These are phyloP conservation scores for Knufia petricola DNA, from an alignment of 2,329 filamentous ascomycete genomes.

Conservation along the genomic window DNA sequence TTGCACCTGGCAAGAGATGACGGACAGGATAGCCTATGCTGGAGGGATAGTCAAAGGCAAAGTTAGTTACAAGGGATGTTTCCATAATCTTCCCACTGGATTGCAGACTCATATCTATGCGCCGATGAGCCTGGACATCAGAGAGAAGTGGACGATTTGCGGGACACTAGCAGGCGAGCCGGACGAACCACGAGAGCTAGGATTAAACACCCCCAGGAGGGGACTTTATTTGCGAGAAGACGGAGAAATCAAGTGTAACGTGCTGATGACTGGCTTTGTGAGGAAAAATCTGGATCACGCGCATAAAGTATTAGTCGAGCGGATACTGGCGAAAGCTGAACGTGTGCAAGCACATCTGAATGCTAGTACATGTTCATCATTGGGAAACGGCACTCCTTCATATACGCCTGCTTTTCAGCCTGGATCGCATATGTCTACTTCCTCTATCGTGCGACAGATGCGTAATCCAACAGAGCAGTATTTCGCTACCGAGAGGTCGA, in stretches of 20 bases:
- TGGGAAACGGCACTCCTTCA: constrained; percentile 7
- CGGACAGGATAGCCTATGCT: constrained; percentile 64
- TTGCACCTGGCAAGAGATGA: constrained; percentile 69
- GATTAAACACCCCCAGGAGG: constrained; percentile 52
- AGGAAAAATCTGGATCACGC: constrained; percentile 73
- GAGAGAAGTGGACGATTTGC: constrained; percentile 65
- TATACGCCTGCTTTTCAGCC: constrained; percentile 15
- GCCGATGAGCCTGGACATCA: constrained; percentile 69
- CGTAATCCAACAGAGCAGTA: neutral
- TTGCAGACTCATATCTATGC: constrained; percentile 78
- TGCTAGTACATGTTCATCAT: constrained; percentile 10
- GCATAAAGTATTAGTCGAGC: constrained; percentile 59
- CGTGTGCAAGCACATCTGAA: constrained; percentile 26
- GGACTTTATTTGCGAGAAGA: constrained; percentile 80
- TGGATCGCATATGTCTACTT: constrained; percentile 17
- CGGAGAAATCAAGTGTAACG: constrained; percentile 70
- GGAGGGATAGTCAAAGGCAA: constrained; percentile 55
- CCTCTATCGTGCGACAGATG: neutral
- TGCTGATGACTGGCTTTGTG: constrained; percentile 65
- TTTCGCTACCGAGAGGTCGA: neutral
- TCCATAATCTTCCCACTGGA: constrained; percentile 62
- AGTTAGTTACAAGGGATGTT: constrained; percentile 70
- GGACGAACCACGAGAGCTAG: constrained; percentile 54
- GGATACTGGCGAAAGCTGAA: constrained; percentile 46
- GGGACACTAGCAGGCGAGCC: constrained; percentile 64